phyloP scores from a whole-genome alignment of 1,284 basidiomycete genomes.

The Ceratobasidium theobromae region DNA sequence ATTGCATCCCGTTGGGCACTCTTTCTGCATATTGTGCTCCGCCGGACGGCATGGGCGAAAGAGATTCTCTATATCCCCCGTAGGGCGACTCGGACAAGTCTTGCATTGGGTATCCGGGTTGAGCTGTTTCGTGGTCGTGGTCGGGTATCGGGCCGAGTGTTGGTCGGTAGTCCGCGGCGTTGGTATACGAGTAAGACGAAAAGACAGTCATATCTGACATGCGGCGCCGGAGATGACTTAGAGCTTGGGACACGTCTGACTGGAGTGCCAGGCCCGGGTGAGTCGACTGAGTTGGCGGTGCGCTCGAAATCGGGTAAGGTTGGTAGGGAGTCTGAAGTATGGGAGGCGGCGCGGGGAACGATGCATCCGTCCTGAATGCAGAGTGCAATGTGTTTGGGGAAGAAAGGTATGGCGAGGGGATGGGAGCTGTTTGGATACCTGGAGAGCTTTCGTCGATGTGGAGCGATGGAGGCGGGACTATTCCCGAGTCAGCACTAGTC shows the following conservation, averaged over 20 bases:
- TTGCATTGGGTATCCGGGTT: not conserved
- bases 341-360: not conserved
- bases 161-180: not conserved
- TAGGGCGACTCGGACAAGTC: not conserved
- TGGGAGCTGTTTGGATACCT: not conserved
- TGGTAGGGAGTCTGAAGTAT: not conserved
- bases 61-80: too few relatives aligned
- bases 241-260: not conserved
- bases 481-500: not conserved
- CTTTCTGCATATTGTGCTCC: too few relatives aligned
- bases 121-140: not conserved
- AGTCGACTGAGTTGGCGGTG: not conserved
- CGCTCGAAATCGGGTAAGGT: not conserved
- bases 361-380: not conserved
- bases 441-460: not conserved
- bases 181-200: not conserved
- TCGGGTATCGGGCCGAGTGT: not conserved
- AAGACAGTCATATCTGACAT: not conserved
- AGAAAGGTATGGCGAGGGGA: not conserved
- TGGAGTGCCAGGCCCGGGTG: too few relatives aligned
- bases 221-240: not conserved
- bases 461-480: not conserved
- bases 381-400: not conserved
- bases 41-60: too few relatives aligned
- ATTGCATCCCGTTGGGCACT: not conserved